Conservation (phyloP, 495 filamentous ascomycete species). For the Aspergillus kassunensis region DNA sequence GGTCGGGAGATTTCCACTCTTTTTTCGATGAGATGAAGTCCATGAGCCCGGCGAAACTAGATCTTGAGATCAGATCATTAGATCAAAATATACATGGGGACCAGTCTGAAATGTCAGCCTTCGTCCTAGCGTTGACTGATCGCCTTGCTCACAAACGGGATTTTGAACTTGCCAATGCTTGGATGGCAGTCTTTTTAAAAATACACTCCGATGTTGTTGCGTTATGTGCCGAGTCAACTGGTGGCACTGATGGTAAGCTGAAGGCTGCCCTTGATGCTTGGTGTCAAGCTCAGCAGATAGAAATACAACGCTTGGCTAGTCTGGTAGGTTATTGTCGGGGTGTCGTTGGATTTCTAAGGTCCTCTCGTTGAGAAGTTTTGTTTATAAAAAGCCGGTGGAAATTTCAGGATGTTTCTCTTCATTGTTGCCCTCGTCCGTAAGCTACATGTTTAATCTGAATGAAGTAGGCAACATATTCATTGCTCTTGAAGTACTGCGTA, state of each 20-base stretch:
- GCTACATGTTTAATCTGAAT: background rate
- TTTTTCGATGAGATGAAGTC: constrained; percentile 75
- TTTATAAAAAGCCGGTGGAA: background rate
- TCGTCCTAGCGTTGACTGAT: constrained; percentile 70
- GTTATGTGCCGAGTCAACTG: constrained; percentile 41
- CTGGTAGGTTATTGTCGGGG: constrained; percentile 84
- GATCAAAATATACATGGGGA: constrained; percentile 40
- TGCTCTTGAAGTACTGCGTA: constrained; percentile 10
- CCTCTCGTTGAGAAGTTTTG: constrained; percentile 33
- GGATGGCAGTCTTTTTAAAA: constrained; percentile 90
- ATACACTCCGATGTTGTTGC: constrained; percentile 62
- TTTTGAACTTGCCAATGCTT: constrained; percentile 90
- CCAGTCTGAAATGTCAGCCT: constrained; percentile 58
- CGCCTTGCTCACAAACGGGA: constrained; percentile 64
- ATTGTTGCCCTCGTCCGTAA: background rate
- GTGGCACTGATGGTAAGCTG: constrained; percentile 36
- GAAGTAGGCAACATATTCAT: background rate
- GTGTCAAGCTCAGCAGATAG: constrained; percentile 61
- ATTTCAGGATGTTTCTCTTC: background rate
- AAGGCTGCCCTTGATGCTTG: constrained; percentile 55
- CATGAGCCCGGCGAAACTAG: constrained; percentile 74
- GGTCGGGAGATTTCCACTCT: constrained; percentile 42
- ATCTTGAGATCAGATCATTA: constrained; percentile 83
- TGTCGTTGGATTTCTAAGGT: constrained; percentile 83
- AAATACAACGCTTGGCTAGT: constrained; percentile 65